phyloP scores from a whole-genome alignment of 208 protist species.

The Trichomonas tenax region DNA sequence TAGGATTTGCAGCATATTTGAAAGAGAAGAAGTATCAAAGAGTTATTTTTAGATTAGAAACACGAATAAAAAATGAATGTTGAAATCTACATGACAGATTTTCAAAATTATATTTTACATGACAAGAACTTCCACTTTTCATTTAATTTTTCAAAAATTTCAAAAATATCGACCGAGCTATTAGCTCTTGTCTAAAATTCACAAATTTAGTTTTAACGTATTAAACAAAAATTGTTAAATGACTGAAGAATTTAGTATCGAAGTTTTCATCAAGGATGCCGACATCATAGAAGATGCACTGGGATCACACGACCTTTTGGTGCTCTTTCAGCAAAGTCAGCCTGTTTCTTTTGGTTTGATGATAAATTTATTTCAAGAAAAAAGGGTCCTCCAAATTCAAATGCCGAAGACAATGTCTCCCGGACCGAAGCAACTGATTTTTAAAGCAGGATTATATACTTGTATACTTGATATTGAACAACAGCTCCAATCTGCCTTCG shows the following conservation, averaged over 20 bases:
- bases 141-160: too few species aligned
- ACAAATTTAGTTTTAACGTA: background rate
- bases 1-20: too few species aligned
- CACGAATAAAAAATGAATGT: too few species aligned
- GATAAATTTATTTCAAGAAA: background rate
- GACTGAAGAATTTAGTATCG: background rate
- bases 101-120: too few species aligned
- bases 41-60: too few species aligned
- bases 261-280: background rate
- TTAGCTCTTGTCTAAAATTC: too few species aligned
- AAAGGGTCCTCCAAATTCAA: background rate
- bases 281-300: background rate
- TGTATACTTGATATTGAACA: background rate
- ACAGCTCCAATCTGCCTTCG: background rate
- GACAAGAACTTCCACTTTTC: too few species aligned
- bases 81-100: too few species aligned
- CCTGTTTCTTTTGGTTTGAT: background rate
- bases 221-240: background rate
- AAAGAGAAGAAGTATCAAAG: too few species aligned
- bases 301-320: background rate
- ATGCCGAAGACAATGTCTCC: background rate
- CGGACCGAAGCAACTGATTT: background rate
- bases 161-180: too few species aligned
- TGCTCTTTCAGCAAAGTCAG: background rate
- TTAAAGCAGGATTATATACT: background rate